Evolutionary conservation across 129 eudicot species (phyloP).

Genomic region (Calendula officinalis): DNA sequence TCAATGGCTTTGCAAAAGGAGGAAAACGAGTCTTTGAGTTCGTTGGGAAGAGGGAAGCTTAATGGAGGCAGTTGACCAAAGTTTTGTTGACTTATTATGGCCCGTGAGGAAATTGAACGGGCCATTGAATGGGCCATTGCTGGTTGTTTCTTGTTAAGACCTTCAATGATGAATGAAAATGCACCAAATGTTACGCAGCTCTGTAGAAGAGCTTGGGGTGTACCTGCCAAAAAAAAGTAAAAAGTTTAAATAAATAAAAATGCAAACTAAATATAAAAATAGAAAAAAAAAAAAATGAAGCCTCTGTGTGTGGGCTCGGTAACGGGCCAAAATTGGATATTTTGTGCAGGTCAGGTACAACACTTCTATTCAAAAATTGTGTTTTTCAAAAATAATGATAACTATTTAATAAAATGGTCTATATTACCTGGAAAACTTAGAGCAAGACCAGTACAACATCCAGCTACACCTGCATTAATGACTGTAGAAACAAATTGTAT

Average conservation of each 20-base stretch:
- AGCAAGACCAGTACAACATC: slow-evolving; percentile 97
- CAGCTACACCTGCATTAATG: slow-evolving; percentile 92
- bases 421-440: slow-evolving; percentile 96
- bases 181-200: slow-evolving; percentile 91
- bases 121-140: slow-evolving; percentile 56
- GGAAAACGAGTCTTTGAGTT: slow-evolving; percentile 70
- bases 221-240: slow-evolving; percentile 38
- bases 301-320: no score
- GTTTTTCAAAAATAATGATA: no score
- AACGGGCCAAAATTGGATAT: no score
- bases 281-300: no score
- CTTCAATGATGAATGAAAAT: slow-evolving; percentile 75
- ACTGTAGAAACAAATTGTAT: slow-evolving; percentile 41
- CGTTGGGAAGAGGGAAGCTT: slow-evolving; percentile 73
- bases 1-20: slow-evolving; percentile 57
- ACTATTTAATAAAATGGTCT: no score
- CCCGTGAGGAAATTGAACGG: slow-evolving; percentile 22
- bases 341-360: no score
- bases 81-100: slow-evolving; percentile 27
- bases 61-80: slow-evolving; percentile 55
- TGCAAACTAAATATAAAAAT: no score
- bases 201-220: slow-evolving; percentile 85
- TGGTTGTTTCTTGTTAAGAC: slow-evolving; percentile 82
- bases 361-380: no score
- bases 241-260: not conserved